Evolutionary conservation across 2,329 filamentous ascomycete species (phyloP), one percentile per base, ranked within the genome.

Genomic region (Diplodia seriata): DNA sequence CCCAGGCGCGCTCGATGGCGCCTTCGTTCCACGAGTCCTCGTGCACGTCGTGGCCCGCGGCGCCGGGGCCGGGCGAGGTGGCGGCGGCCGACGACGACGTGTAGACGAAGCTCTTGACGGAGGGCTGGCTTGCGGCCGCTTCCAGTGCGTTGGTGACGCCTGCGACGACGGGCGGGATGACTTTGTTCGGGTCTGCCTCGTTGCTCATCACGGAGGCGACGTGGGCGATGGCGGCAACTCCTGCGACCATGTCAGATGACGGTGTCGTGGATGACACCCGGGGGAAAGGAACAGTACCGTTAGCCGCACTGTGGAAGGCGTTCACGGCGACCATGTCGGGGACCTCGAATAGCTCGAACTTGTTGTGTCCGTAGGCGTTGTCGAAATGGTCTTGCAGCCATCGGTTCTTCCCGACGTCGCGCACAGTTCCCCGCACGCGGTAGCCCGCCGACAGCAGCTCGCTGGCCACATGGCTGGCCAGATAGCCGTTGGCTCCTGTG

Each of bases 401-500:
- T n/a, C n/a, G 26, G 29, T 29, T 23, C 40, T 51, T 36, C 3
- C 20, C n/a, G 9, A 47, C 18, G 31, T 50, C 15, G 26, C 76
- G 71, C 9, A 73, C 70, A 12, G 73, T 76, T 1, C 74, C 75
- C 2, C 74, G 71, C 33, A 77, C 68, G 26, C 51, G 47, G 66
- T 76, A 77, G 14, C 75, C 74, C 59, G 71, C 72, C 9, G 61
- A 29, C 65, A 77, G 71, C 2, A 76, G 69, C 11, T 71, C 67
- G 1, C 69, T 53, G 3, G 72, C 75, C 0, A 76, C 65, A 12
- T 73, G 71, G 36, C 71, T 72, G n/a, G 73, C 76, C 54, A 77
- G 75, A 59, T 76, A 77, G 33, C 76, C 75, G 69, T 76, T 77
- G 51, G 75, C 74, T 8, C 76, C 75, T 1, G 76, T 77, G 51